Evolutionary conservation across 1,284 basidiomycete species (phyloP), one percentile per base, ranked within the genome.

Genomic region (Irpex sp.): DNA sequence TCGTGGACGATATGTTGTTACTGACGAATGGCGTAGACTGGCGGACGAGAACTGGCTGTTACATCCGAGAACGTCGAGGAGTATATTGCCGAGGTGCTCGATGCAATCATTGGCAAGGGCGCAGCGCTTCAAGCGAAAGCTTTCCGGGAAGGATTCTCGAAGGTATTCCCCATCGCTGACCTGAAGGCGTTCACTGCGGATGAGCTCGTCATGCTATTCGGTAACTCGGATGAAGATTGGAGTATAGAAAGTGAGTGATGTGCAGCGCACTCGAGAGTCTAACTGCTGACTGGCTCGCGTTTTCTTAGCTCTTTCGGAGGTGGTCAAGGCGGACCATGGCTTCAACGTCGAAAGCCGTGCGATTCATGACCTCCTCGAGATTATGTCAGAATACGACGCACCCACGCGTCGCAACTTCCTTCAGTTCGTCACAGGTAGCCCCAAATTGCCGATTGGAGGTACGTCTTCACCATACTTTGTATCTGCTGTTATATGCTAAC

Each of bases 341-440:
- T 98, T 96, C 80, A 96, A 96, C 66, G 87, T 91, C 19, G 96
- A 98, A 73, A 96, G 93, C 71, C 85, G 87, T 35, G 87, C 94
- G 1, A 95, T 99, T 67, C 86, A 88, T 52, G 88, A 95, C 70
- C 81, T 99, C 63, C 77, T 98, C 42, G 89, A 91, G 61, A 85
- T 96, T 68, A 93, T 99, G 87, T 80, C 92, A 0, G 82, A 85
- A 58, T 98, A 93, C 70, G 87, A 92, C 67, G 74, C 74, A 19
- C 73, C 82, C 2, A 84, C 87, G 52, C 87, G 96, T 47, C 87
- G 97, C 63, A 88, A 90, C 63, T 98, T 93, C 76, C 78, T 99
- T 56, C 96, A 98, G 72, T 99, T 99, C 76, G 93, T 98, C 67
- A 98, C 97, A 12, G 97, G 97, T 60, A 95, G 95, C 69, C 93